phyloP scores from a whole-genome alignment of 2,329 filamentous ascomycete genomes.

The Herpotrichia juniperi region DNA sequence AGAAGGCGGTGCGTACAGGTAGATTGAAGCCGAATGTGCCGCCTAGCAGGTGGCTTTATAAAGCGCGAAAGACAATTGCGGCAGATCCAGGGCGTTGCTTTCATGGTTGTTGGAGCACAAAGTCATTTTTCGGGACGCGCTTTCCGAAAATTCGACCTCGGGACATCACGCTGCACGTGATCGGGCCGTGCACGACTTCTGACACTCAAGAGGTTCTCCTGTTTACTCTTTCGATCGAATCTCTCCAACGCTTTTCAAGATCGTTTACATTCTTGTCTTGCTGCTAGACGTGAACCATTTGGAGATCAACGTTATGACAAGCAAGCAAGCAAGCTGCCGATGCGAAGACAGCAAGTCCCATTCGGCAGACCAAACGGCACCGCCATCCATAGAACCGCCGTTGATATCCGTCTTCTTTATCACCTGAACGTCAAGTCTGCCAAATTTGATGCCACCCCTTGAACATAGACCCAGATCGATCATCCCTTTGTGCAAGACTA shows the following conservation, averaged over 20 bases:
- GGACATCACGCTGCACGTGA: constrained; percentile 37
- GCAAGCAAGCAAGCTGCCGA: neutral
- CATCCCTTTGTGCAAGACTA: neutral
- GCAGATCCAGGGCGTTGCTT: constrained; percentile 52
- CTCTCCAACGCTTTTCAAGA: neutral
- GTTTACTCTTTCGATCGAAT: neutral
- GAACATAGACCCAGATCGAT: neutral
- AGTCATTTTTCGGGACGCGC: constrained; percentile 21
- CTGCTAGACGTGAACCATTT: too few relatives aligned
- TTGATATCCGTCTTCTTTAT: constrained; percentile 29
- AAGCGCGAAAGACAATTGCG: constrained; percentile 53
- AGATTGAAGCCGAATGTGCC: constrained; percentile 33
- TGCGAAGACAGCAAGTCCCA: neutral
- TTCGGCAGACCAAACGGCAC: constrained; percentile 32
- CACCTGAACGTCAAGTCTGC: neutral
- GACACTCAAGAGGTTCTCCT: neutral
- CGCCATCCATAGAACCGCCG: constrained; percentile 32
- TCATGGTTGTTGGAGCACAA: constrained; percentile 39
- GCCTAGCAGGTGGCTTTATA: constrained; percentile 38
- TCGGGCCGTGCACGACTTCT: too few relatives aligned
- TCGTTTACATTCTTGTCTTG: neutral
- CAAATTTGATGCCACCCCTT: neutral
- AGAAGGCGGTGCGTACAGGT: constrained; percentile 21
- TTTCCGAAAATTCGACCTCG: constrained; percentile 24
- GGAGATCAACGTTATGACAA: neutral